These are phyloP conservation scores for Amanita fuliginea DNA, from an alignment of 768 basidiomycete genomes.

Conservation along the genomic window DNA sequence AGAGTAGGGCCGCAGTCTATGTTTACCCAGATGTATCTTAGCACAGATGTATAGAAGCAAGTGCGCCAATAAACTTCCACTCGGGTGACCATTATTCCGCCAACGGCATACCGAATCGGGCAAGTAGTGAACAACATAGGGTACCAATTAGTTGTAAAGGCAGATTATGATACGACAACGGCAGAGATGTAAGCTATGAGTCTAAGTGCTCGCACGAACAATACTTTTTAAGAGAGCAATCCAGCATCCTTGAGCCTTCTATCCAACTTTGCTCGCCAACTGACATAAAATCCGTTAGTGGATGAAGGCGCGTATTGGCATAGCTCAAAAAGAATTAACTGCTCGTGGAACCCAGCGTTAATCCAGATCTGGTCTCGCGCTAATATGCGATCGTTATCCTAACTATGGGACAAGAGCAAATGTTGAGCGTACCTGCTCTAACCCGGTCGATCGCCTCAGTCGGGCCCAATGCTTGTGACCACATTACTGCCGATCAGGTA, in stretches of 20 bases:
- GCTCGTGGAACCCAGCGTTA: slow-evolving; percentile 71
- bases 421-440: slow-evolving; percentile 35
- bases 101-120: background rate
- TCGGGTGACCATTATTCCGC: background rate
- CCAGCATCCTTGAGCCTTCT: slow-evolving; percentile 34
- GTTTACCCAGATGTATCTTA: background rate
- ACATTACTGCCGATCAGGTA: slow-evolving; percentile 45
- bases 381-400: slow-evolving; percentile 15
- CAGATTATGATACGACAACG: background rate
- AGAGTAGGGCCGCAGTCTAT: background rate
- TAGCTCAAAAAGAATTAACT: slow-evolving; percentile 64
- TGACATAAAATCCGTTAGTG: slow-evolving; percentile 51
- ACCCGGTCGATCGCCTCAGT: slow-evolving; percentile 52
- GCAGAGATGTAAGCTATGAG: background rate
- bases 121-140: background rate
- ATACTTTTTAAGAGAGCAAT: slow-evolving; percentile 12
- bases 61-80: background rate
- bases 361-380: slow-evolving; percentile 73
- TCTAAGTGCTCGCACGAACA: background rate
- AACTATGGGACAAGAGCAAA: background rate
- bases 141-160: background rate
- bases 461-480: slow-evolving; percentile 39
- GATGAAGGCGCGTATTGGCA: slow-evolving; percentile 57
- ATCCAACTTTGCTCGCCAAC: slow-evolving; percentile 50
- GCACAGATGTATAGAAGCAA: background rate